phyloP scores from a whole-genome alignment of 2,329 filamentous ascomycete species.

The Pseudovirgaria hyperparasitica region DNA sequence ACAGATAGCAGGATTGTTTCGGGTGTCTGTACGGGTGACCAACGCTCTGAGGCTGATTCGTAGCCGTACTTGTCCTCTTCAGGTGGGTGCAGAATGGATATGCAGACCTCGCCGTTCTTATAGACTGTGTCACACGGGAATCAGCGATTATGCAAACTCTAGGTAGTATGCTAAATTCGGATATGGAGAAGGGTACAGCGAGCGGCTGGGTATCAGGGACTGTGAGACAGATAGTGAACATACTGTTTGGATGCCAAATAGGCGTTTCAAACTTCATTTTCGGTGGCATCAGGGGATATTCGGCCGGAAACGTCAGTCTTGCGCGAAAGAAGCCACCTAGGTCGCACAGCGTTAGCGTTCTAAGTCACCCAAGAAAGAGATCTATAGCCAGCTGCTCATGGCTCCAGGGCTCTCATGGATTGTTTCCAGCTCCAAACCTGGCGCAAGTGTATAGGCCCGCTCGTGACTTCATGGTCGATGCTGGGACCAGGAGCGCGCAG shows the following conservation, averaged over 20 bases:
- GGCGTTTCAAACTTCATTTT: constrained; percentile 92
- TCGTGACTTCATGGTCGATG: too few relatives aligned
- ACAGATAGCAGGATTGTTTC: constrained; percentile 96
- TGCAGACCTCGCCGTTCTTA: constrained; percentile 82
- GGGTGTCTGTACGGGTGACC: constrained; percentile 92
- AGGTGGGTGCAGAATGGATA: constrained; percentile 93
- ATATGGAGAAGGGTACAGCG: background rate
- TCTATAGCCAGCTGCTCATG: too few relatives aligned
- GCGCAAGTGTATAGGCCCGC: too few relatives aligned
- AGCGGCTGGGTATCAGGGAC: background rate
- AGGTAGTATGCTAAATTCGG: background rate
- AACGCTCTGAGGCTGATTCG: constrained; percentile 88
- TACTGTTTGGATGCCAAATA: constrained; percentile 95
- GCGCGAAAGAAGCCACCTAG: constrained; percentile 83
- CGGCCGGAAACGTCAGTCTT: constrained; percentile 85
- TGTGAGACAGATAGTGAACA: constrained; percentile 10
- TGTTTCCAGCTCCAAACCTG: too few relatives aligned
- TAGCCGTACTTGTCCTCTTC: constrained; percentile 98
- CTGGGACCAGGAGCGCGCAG: too few relatives aligned
- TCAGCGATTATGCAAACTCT: constrained; percentile 1
- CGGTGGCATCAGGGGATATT: constrained; percentile 92
- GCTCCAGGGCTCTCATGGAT: too few relatives aligned
- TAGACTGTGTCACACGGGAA: constrained; percentile 50
- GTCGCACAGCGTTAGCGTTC: constrained; percentile 4
- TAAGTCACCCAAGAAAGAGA: too few relatives aligned